Evolutionary conservation across 2,329 filamentous ascomycete species (phyloP).

Genomic region (Aspergillus pseudoterreus): DNA sequence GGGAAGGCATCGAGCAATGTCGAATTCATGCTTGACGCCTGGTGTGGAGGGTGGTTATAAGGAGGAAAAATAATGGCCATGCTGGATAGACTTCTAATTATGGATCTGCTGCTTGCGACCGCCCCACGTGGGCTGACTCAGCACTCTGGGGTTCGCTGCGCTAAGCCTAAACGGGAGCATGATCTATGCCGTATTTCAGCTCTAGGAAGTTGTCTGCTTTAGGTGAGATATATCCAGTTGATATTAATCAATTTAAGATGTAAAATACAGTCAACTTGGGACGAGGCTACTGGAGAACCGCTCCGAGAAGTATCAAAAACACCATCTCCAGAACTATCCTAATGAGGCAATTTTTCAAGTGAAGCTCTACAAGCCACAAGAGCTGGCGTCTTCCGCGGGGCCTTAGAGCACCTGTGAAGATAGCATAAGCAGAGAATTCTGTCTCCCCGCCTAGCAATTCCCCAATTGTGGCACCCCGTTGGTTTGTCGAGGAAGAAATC

Average conservation of each 20-base stretch:
- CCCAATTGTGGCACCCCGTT: background rate
- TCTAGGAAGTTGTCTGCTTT: no score
- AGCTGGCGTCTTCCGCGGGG: background rate
- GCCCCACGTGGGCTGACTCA: background rate
- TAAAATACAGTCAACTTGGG: no score
- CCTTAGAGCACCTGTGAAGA: background rate
- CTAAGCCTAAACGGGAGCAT: background rate
- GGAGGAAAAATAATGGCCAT: background rate
- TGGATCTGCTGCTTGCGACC: background rate
- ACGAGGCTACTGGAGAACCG: background rate
- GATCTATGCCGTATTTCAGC: background rate
- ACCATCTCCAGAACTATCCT: background rate
- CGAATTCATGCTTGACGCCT: conserved; percentile 28
- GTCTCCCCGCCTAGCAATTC: background rate
- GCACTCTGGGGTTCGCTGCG: background rate
- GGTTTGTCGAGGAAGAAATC: background rate
- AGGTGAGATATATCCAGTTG: no score
- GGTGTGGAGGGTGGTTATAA: conserved; percentile 4
- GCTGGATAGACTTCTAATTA: no score
- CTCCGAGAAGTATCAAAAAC: background rate
- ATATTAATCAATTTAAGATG: no score
- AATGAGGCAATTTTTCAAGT: background rate
- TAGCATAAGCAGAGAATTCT: background rate
- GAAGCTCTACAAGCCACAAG: background rate
- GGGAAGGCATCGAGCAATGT: conserved; percentile 30